Percentiles rank a stretch among this genome's conserved stretches.
These are phyloP conservation scores for Hypoxylon trugodes DNA, from an alignment of 495 filamentous ascomycete species.

Conservation along the genomic window DNA sequence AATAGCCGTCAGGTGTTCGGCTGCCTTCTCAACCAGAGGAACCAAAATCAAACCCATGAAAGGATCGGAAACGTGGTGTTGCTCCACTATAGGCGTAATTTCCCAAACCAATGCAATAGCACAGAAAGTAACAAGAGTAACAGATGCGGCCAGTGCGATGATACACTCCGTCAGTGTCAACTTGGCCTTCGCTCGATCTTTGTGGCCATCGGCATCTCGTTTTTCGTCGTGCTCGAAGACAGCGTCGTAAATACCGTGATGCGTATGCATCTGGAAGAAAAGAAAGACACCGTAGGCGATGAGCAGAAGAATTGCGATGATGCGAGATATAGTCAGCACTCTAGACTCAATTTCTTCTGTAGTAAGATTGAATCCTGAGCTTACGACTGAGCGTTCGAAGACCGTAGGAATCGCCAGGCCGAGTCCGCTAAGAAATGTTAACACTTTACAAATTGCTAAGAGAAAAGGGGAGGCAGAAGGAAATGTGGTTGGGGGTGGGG, in stretches of 20 bases:
- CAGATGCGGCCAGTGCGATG: conserved; percentile 70
- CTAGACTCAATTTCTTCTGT: conserved; percentile 54
- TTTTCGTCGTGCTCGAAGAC: conserved; percentile 74
- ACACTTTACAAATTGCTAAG: not conserved
- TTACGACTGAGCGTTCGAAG: conserved; percentile 70
- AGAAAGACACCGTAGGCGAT: conserved; percentile 80
- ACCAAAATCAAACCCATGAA: conserved; percentile 82
- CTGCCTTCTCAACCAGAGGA: conserved; percentile 89
- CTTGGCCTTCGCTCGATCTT: conserved; percentile 70
- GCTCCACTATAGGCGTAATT: conserved; percentile 75
- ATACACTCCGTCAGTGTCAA: conserved; percentile 81
- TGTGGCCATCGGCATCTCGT: conserved; percentile 71
- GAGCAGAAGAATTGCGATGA: conserved; percentile 79
- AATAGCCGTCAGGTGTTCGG: conserved; percentile 87
- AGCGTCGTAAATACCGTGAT: conserved; percentile 76
- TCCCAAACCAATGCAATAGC: conserved; percentile 83
- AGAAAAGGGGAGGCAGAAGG: not conserved
- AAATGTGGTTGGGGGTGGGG: conserved; percentile 6
- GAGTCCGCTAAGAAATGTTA: conserved; percentile 61
- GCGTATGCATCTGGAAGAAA: conserved; percentile 82
- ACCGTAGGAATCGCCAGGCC: conserved; percentile 84
- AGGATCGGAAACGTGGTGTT: conserved; percentile 73
- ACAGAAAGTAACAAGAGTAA: conserved; percentile 80
- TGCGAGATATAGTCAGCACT: conserved; percentile 74
- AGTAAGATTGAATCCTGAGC: conserved; percentile 45